Evolutionary conservation across 805 yeast species (phyloP).

Genomic region (Saturnispora quitensis): DNA sequence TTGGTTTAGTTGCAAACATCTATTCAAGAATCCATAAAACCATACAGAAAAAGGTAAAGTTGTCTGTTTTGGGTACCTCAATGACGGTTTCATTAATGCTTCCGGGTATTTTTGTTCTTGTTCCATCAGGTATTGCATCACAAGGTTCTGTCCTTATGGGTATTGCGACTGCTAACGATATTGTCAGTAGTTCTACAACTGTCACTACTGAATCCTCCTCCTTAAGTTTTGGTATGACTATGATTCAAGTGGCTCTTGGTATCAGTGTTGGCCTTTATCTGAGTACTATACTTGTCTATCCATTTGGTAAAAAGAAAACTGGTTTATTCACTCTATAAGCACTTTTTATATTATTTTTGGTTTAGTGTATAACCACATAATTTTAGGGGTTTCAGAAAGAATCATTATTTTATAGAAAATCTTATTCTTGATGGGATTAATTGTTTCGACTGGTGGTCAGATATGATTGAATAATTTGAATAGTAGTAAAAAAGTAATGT

Average conservation of each 20-base stretch:
- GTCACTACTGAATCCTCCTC: slow-evolving; percentile 10
- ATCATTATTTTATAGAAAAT: too few relatives aligned
- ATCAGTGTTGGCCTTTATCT: slow-evolving; percentile 90
- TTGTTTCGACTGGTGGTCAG: too few relatives aligned
- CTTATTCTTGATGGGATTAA: too few relatives aligned
- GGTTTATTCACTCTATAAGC: slow-evolving; percentile 69
- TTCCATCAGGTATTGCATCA: slow-evolving; percentile 91
- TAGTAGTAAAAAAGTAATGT: too few relatives aligned
- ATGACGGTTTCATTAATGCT: slow-evolving; percentile 93
- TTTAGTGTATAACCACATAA: too few relatives aligned
- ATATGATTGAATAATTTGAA: too few relatives aligned
- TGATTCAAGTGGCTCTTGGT: slow-evolving; percentile 91
- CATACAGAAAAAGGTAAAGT: slow-evolving; percentile 17
- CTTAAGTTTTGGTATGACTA: slow-evolving; percentile 64
- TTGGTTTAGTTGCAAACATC: slow-evolving; percentile 80
- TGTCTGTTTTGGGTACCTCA: slow-evolving; percentile 18
- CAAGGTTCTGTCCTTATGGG: slow-evolving; percentile 82
- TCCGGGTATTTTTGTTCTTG: slow-evolving; percentile 91
- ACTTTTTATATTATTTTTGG: too few relatives aligned
- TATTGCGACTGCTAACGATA: slow-evolving; percentile 58
- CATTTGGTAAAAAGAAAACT: slow-evolving; percentile 83
- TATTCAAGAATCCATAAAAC: slow-evolving; percentile 85
- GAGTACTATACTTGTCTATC: slow-evolving; percentile 83
- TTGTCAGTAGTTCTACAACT: slow-evolving; percentile 32
- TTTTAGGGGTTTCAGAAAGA: too few relatives aligned